phyloP scores from a whole-genome alignment of 805 yeast species.

The Starmerella scarabaei region DNA sequence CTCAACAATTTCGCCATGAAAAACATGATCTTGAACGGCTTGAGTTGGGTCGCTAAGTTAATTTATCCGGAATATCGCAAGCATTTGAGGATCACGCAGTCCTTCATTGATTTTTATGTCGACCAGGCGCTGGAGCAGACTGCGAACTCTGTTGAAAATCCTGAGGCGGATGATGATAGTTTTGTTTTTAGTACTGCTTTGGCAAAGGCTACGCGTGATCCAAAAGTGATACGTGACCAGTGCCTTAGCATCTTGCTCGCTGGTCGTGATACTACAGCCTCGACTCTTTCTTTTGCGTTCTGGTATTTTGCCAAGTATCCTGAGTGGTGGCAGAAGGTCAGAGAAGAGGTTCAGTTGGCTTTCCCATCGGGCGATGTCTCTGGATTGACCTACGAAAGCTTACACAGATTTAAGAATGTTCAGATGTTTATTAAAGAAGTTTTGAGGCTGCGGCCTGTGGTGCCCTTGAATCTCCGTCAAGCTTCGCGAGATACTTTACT shows the following conservation, averaged over 20 bases:
- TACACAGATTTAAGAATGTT: conserved; percentile 34
- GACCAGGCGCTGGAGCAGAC: conserved; percentile 26
- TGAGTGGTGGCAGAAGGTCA: conserved; percentile 28
- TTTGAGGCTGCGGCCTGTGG: conserved; percentile 37
- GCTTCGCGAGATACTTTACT: conserved; percentile 34
- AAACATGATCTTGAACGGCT: conserved; percentile 6
- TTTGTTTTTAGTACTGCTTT: conserved; percentile 36
- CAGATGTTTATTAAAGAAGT: conserved; percentile 34
- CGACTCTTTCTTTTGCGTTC: conserved; percentile 33
- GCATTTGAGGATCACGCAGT: conserved; percentile 25
- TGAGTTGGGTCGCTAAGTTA: conserved; percentile 11
- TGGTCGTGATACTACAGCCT: conserved; percentile 41
- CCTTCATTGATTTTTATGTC: conserved; percentile 32
- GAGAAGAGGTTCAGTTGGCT: conserved; percentile 20
- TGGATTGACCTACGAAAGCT: conserved; percentile 30
- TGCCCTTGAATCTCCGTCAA: conserved; percentile 34
- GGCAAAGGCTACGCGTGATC: conserved; percentile 35
- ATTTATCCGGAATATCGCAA: conserved; percentile 25
- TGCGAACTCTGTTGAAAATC: background rate
- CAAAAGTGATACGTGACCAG: conserved; percentile 35
- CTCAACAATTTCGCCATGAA: conserved; percentile 9
- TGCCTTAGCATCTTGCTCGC: conserved; percentile 36
- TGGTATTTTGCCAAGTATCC: conserved; percentile 35
- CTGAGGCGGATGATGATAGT: conserved; percentile 23
- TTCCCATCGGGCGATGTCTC: conserved; percentile 18